Evolutionary conservation across 2,329 filamentous ascomycete genomes (phyloP).

Genomic region (Aspergillus niger): DNA sequence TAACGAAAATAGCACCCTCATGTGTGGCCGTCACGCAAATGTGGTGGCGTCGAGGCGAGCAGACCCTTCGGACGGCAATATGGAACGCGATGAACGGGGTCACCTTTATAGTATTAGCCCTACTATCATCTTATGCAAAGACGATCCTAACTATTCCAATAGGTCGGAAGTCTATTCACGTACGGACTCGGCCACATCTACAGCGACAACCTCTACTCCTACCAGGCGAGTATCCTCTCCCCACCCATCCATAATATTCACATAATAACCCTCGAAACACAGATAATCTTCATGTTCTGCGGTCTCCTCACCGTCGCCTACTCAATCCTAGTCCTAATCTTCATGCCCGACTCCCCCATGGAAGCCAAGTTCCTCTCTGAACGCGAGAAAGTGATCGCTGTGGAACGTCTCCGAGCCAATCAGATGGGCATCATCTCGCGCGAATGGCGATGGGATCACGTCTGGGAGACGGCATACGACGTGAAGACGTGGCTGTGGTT

Average conservation of each 20-base stretch:
- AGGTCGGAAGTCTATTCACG: conserved; percentile 56
- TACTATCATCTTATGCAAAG: not conserved
- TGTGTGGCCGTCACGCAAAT: conserved; percentile 62
- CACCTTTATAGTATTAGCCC: conserved; percentile 50
- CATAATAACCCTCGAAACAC: not conserved
- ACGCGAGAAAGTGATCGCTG: conserved; percentile 55
- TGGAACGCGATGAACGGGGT: conserved; percentile 66
- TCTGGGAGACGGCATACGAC: conserved; percentile 38
- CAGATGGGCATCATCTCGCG: conserved; percentile 58
- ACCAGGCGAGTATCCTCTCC: conserved; percentile 24
- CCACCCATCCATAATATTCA: not conserved
- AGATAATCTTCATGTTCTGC: conserved; percentile 58
- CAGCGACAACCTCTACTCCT: conserved; percentile 42
- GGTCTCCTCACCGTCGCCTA: conserved; percentile 55
- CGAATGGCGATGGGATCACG: conserved; percentile 55
- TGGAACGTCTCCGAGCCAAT: conserved; percentile 58
- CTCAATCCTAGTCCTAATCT: conserved; percentile 48
- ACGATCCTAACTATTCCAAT: not conserved
- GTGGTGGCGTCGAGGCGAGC: conserved; percentile 64
- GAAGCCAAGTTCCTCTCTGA: conserved; percentile 53
- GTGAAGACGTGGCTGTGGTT: conserved; percentile 42
- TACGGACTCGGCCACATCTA: conserved; percentile 62
- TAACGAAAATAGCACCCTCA: conserved; percentile 42
- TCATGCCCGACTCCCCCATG: conserved; percentile 55
- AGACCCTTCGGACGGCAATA: conserved; percentile 58